These are phyloP conservation scores for Yamadazyma spencermartinsiae DNA, from an alignment of 1,139 yeast genomes.

Conservation along the genomic window DNA sequence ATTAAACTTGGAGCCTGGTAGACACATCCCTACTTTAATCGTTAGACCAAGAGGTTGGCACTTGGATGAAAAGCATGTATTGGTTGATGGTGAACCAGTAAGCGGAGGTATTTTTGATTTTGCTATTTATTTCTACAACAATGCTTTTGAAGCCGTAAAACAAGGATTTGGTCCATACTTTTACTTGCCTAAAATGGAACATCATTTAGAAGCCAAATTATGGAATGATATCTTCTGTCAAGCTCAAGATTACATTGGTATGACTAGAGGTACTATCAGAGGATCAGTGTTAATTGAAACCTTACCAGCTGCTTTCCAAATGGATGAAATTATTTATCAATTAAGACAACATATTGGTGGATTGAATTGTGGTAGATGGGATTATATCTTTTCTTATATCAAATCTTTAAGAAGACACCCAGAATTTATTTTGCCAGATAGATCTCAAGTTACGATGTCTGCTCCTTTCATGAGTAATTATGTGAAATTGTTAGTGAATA, in stretches of 20 bases:
- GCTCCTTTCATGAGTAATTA: slow-evolving; percentile 76
- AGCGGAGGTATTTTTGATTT: slow-evolving; percentile 77
- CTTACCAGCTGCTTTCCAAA: slow-evolving; percentile 74
- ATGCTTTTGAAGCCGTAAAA: slow-evolving; percentile 58
- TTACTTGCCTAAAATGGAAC: slow-evolving; percentile 80
- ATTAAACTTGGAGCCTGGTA: slow-evolving; percentile 52
- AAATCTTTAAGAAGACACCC: slow-evolving; percentile 66
- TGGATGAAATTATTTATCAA: slow-evolving; percentile 80
- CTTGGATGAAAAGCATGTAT: slow-evolving; percentile 68
- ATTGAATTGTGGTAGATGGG: slow-evolving; percentile 84
- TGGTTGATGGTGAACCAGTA: slow-evolving; percentile 74
- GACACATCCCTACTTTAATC: slow-evolving; percentile 71
- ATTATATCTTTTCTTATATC: slow-evolving; percentile 72
- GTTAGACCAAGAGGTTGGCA: slow-evolving; percentile 92
- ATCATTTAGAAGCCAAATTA: slow-evolving; percentile 73
- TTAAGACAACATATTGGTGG: slow-evolving; percentile 75
- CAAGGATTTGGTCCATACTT: slow-evolving; percentile 77
- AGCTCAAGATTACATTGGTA: slow-evolving; percentile 65
- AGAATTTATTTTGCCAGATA: slow-evolving; percentile 67
- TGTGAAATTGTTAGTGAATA: slow-evolving; percentile 64
- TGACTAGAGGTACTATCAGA: slow-evolving; percentile 72
- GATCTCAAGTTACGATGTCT: slow-evolving; percentile 72
- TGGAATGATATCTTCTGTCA: slow-evolving; percentile 77
- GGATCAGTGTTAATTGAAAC: slow-evolving; percentile 81
- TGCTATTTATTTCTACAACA: slow-evolving; percentile 74